These are phyloP conservation scores for Aspergillus pseudoglaucus DNA, from an alignment of 2,329 filamentous ascomycete species.

Conservation along the genomic window DNA sequence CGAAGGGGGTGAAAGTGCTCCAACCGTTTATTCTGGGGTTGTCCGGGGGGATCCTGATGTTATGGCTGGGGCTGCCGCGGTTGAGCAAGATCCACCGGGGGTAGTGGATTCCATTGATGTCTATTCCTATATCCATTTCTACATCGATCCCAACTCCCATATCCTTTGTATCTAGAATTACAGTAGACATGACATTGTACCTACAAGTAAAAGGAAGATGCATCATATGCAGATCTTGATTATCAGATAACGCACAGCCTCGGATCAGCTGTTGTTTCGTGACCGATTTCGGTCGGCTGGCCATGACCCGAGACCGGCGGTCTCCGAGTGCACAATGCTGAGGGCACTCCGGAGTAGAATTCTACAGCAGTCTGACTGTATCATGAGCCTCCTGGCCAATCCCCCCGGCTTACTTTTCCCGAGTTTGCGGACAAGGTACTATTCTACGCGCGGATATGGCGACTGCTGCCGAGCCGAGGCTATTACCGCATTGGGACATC, in stretches of 20 bases:
- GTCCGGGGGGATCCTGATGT: constrained; percentile 43
- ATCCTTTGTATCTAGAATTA: not conserved
- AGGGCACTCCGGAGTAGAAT: too few species aligned
- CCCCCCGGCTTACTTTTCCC: too few species aligned
- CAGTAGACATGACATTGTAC: not conserved
- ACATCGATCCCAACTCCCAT: too few species aligned
- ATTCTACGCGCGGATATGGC: not conserved
- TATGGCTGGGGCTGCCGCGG: constrained; percentile 43
- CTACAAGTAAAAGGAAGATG: not conserved
- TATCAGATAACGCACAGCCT: constrained; percentile 1
- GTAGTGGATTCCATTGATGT: not conserved
- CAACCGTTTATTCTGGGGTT: constrained; percentile 55
- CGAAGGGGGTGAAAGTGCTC: constrained; percentile 53
- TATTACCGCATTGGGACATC: constrained; percentile 16
- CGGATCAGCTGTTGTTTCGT: not conserved
- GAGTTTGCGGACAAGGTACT: too few species aligned
- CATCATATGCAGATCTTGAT: not conserved
- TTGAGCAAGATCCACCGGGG: constrained; percentile 7
- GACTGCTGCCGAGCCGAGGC: constrained; percentile 12
- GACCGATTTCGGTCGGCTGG: not conserved
- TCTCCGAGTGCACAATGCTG: not conserved
- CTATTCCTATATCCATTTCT: too few species aligned
- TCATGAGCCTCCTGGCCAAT: too few species aligned
- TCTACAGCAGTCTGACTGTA: too few species aligned
- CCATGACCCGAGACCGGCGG: not conserved